phyloP scores from a whole-genome alignment of 2,329 filamentous ascomycete species.

The Colletotrichum orchidophilum region DNA sequence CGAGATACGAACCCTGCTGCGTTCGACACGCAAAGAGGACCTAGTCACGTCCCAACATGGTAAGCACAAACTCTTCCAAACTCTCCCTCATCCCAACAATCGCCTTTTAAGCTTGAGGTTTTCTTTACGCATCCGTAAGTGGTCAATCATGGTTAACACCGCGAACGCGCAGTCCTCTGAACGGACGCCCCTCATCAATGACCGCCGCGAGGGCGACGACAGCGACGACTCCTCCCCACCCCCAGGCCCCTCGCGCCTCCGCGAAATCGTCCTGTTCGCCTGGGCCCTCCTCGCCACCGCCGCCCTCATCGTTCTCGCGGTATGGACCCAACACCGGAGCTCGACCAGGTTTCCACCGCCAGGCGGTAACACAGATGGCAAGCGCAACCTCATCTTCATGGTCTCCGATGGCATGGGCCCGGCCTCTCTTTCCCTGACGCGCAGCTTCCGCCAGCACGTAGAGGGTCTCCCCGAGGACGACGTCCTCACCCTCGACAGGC shows the following conservation, averaged over 20 bases:
- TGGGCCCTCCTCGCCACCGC: slow-evolving; percentile 88
- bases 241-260: slow-evolving; percentile 55
- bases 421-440: slow-evolving; percentile 85
- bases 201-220: slow-evolving; percentile 40
- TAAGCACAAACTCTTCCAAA: background rate
- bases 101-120: no score
- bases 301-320: slow-evolving; percentile 80
- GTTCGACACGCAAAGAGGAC: background rate
- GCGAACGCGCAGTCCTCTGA: slow-evolving; percentile 54
- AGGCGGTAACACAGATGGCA: slow-evolving; percentile 57
- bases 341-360: slow-evolving; percentile 48
- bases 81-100: no score
- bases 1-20: background rate
- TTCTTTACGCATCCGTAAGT: no score
- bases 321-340: slow-evolving; percentile 78
- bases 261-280: slow-evolving; percentile 79
- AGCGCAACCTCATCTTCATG: slow-evolving; percentile 98
- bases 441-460: slow-evolving; percentile 84
- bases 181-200: slow-evolving; percentile 53
- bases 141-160: slow-evolving; percentile 19
- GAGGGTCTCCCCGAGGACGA: slow-evolving; percentile 78
- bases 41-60: slow-evolving; percentile 1
- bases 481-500: slow-evolving; percentile 82
- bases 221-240: slow-evolving; percentile 23
- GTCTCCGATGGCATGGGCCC: slow-evolving; percentile 99